Evolutionary conservation across 768 basidiomycete genomes (phyloP), one percentile per base, ranked within the genome.

Genomic region (Boletus barrowsii): DNA sequence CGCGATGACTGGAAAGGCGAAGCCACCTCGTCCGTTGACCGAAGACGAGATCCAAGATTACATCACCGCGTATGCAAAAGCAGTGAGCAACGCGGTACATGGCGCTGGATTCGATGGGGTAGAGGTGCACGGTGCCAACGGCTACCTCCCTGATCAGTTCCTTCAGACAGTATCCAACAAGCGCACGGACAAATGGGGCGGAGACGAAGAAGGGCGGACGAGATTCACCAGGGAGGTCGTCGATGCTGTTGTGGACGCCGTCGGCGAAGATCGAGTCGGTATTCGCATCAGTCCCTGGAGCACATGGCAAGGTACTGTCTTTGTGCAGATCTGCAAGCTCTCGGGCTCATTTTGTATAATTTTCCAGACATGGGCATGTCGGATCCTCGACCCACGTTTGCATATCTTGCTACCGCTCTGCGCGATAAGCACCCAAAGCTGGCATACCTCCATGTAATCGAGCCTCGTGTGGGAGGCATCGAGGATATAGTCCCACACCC

Each of bases 401-500:
- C 8, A 29, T 29, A 29, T 8, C 26, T 29, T 29, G 26, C 9
- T 29, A 47, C 68, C 3, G 51, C 74, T 42, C 54, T 86, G 14
- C 62, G 58, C 10, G 53, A 62, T 40, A 68, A 70, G 18, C 59
- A 60, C 22, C 56, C 59, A n/a, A 54, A 65, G 10, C 60, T 81
- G 13, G 79, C 81, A 0, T 86, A 84, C 64, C 55, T 85, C 4
- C 83, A 84, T 58, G 56, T 75, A 17, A 64, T 75, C 33, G 79
- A 83, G 53, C 72, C 77, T 11, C 68, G 73, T 68, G 47, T 65
- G n/a, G 42, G 30, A 29, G 68, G 63, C 1, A 14, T 9, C 20
- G 1, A 1, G 20, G 45, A 35, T 20, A 5, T 15, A 22, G 3
- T 4, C 15, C 18, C 45, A 13, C 18, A 35, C 14, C 8, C 32